phyloP scores from a whole-genome alignment of 371 early-diverging fungal genomes.

The Mucor lusitanicus region DNA sequence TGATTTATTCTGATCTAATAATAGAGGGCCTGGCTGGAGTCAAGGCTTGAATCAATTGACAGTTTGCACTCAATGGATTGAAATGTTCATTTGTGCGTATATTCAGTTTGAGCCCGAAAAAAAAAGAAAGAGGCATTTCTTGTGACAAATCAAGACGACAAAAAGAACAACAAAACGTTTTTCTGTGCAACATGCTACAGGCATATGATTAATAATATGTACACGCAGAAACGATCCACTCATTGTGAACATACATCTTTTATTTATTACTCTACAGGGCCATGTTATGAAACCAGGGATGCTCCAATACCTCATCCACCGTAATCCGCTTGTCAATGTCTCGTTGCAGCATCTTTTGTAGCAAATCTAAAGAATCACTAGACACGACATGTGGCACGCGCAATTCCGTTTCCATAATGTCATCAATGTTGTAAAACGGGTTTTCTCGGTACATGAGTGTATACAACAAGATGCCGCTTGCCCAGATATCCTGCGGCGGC shows the following conservation, averaged over 20 bases:
- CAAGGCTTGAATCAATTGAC: too few species aligned
- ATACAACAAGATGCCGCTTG: conserved; percentile 79
- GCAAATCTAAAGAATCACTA: conserved; percentile 56
- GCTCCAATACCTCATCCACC: conserved; percentile 54
- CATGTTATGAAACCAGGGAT: conserved; percentile 51
- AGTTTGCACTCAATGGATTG: too few species aligned
- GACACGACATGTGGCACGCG: conserved; percentile 64
- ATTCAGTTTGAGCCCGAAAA: too few species aligned
- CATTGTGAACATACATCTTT: neutral
- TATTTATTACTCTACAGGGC: neutral
- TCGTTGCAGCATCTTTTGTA: conserved; percentile 53
- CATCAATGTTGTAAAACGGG: conserved; percentile 81
- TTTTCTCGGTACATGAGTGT: conserved; percentile 79
- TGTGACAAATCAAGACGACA: neutral
- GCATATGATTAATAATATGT: neutral
- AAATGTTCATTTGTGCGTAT: too few species aligned
- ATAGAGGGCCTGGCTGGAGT: too few species aligned
- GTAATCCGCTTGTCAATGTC: conserved; percentile 52
- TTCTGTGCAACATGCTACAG: neutral
- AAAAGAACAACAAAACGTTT: neutral
- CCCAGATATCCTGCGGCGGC: conserved; percentile 85
- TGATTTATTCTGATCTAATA: too few species aligned
- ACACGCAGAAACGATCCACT: neutral
- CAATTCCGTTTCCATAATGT: conserved; percentile 66
- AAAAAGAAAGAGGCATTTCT: neutral